These are phyloP conservation scores for Ploettnerulaceae sp. DNA, from an alignment of 2,329 filamentous ascomycete genomes.

Conservation along the genomic window DNA sequence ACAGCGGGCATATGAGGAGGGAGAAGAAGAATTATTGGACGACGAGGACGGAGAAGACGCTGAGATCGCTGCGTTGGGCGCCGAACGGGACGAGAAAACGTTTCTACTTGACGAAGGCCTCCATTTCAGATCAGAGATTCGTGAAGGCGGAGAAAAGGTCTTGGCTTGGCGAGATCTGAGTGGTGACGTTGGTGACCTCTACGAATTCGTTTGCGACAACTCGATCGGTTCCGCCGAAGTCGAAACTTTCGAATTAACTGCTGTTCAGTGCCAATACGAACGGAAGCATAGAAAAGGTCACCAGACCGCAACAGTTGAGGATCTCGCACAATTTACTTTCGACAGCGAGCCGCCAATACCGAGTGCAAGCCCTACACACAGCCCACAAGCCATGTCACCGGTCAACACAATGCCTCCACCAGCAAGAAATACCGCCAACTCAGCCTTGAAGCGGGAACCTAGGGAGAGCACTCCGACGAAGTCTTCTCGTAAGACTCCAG, in stretches of 20 bases:
- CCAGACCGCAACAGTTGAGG: slow-evolving; percentile 73
- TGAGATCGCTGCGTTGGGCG: slow-evolving; percentile 65
- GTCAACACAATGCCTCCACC: slow-evolving; percentile 24
- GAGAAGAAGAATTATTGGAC: slow-evolving; percentile 84
- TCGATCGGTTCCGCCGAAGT: slow-evolving; percentile 67
- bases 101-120: slow-evolving; percentile 92
- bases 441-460: slow-evolving; percentile 41
- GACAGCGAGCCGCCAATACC: slow-evolving; percentile 58
- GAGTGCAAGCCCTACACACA: slow-evolving; percentile 54
- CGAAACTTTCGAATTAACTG: slow-evolving; percentile 73
- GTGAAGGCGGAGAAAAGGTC: slow-evolving; percentile 76
- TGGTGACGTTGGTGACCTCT: slow-evolving; percentile 90
- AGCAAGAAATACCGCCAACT: slow-evolving; percentile 39
- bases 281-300: slow-evolving; percentile 81
- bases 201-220: slow-evolving; percentile 91
- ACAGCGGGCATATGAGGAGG: slow-evolving; percentile 94
- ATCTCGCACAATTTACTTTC: slow-evolving; percentile 81
- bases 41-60: slow-evolving; percentile 86
- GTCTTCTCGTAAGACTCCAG: slow-evolving; percentile 28
- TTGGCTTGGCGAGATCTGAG: slow-evolving; percentile 94
- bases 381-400: slow-evolving; percentile 42
- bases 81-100: slow-evolving; percentile 92
- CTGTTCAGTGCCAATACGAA: slow-evolving; percentile 95
- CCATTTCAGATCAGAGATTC: slow-evolving; percentile 78
- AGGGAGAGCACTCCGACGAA: slow-evolving; percentile 14